Base-by-base conservation (phyloP, 2,329 filamentous ascomycete species). In the Ascochyta koolunga region DNA sequence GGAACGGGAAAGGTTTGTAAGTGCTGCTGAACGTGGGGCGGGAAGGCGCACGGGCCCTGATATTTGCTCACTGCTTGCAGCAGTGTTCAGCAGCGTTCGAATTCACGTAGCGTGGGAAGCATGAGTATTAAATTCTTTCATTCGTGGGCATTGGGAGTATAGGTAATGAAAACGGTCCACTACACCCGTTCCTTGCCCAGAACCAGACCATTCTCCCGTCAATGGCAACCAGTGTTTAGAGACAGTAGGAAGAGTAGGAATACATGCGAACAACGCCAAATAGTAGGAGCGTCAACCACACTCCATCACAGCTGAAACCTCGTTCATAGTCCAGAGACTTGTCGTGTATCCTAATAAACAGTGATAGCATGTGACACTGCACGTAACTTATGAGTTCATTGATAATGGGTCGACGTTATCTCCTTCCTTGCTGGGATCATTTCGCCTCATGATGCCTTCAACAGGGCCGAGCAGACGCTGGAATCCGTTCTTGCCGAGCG, bases 391-490 rank as follows among this genome's bases (percentile, higher is more conserved):
- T 62, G 60, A 57, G 32, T 56, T 46, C 40, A 59, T 69, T 24
- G 70, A 68, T 31, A 90, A 78, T 21, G 88, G 88, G 70, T 90
- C 88, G 72, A 89, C 81, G 64, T 86, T 83, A 15, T 69, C 69
- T 16, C 65, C 62, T n/a, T 53, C 60, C 63, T 80, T 80, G 68
- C 76, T 79, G 37, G 81, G 82, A 62, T 84, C 82, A 57, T 84
- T 91, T 69, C 95, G 85, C 75, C 95, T 84, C 90, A 99, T 91
- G 72, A 98, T 96, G 57, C 91, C 88, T 77, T 96, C 92, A 24
- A 98, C 93, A 0, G 93, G 93, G 2, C 95, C 95, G 29, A 99
- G 80, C 67, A 99, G 79, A 64, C 95, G 84, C 79, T 97, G 93
- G 78, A 99, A 99, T 5, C 93, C 95, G 66, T 91, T 91, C 77